These are phyloP conservation scores for Xanthoconium separans DNA, from an alignment of 1,284 basidiomycete genomes.

Conservation along the genomic window DNA sequence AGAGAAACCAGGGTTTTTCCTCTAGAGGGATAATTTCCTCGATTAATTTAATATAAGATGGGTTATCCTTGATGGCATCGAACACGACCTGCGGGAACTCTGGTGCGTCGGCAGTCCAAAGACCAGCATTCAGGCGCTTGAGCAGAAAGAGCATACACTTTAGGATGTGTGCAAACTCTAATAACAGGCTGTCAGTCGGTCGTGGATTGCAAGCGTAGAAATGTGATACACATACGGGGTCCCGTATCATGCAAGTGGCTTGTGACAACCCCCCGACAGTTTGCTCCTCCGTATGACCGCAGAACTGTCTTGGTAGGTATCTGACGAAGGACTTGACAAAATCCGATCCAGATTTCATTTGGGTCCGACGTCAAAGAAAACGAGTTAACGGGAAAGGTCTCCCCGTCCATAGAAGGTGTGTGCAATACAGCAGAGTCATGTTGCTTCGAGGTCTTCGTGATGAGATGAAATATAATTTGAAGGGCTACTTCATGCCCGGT, in stretches of 20 bases:
- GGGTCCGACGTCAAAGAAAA: slow-evolving; percentile 40
- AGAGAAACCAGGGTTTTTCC: slow-evolving; percentile 47
- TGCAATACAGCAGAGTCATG: not conserved
- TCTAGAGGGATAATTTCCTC: slow-evolving; percentile 35
- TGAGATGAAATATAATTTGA: slow-evolving; percentile 34
- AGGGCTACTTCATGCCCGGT: slow-evolving; percentile 46
- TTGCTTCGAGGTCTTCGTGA: slow-evolving; percentile 15
- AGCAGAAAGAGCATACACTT: slow-evolving; percentile 56
- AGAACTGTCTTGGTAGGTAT: slow-evolving; percentile 49
- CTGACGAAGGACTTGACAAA: slow-evolving; percentile 48
- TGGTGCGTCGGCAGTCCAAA: slow-evolving; percentile 68
- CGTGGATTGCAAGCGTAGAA: not conserved
- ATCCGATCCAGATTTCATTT: slow-evolving; percentile 54
- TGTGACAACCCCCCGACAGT: slow-evolving; percentile 52
- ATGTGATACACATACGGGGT: slow-evolving; percentile 49
- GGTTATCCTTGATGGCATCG: slow-evolving; percentile 80
- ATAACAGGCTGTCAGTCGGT: not conserved
- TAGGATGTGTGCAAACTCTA: slow-evolving; percentile 69
- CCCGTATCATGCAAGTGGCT: slow-evolving; percentile 64
- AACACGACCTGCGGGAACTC: slow-evolving; percentile 76
- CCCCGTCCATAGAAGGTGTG: slow-evolving; percentile 4
- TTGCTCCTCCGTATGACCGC: slow-evolving; percentile 36
- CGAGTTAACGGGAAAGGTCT: slow-evolving; percentile 2
- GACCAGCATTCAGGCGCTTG: slow-evolving; percentile 47
- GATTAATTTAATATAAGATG: slow-evolving; percentile 54